Evolutionary conservation across 2,329 filamentous ascomycete genomes (phyloP).

Genomic region (Coniochaeta sp.): DNA sequence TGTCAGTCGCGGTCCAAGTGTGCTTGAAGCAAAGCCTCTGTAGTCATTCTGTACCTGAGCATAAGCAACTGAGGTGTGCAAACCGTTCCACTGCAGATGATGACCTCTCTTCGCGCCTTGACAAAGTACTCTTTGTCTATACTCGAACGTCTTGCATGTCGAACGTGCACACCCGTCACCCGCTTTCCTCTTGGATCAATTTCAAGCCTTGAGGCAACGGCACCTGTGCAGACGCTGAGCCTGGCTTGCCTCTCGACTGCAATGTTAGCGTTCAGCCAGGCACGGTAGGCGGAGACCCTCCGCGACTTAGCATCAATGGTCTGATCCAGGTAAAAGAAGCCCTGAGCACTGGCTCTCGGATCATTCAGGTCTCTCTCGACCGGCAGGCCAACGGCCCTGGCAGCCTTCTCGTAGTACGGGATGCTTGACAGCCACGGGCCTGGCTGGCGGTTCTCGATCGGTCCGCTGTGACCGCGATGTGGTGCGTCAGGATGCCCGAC

Average conservation of each 20-base stretch:
- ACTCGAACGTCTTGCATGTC: not conserved
- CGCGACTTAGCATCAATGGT: constrained; percentile 16
- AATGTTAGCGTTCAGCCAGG: constrained; percentile 17
- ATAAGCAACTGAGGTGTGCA: constrained; percentile 23
- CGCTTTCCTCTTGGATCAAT: constrained; percentile 9
- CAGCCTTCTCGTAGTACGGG: constrained; percentile 15
- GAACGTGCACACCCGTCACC: constrained; percentile 17
- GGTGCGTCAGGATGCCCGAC: constrained; percentile 7
- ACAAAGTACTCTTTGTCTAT: constrained; percentile 11
- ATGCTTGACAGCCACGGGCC: constrained; percentile 5
- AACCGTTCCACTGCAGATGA: constrained; percentile 20
- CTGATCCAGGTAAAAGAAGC: constrained; percentile 18
- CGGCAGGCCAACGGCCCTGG: constrained; percentile 16
- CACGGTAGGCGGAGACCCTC: constrained; percentile 17
- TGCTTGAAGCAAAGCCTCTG: not conserved
- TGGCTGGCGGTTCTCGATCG: constrained; percentile 11
- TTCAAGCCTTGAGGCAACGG: constrained; percentile 18
- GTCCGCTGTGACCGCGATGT: constrained; percentile 17
- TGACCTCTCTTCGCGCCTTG: constrained; percentile 19
- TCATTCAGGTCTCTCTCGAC: constrained; percentile 19
- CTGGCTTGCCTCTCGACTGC: constrained; percentile 11
- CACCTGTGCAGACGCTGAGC: constrained; percentile 22
- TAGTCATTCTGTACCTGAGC: constrained; percentile 10
- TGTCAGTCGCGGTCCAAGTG: not conserved
- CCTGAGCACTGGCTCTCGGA: constrained; percentile 17